Conservation (phyloP, 495 filamentous ascomycete genomes). For the Trichodelitschia bisporula region DNA sequence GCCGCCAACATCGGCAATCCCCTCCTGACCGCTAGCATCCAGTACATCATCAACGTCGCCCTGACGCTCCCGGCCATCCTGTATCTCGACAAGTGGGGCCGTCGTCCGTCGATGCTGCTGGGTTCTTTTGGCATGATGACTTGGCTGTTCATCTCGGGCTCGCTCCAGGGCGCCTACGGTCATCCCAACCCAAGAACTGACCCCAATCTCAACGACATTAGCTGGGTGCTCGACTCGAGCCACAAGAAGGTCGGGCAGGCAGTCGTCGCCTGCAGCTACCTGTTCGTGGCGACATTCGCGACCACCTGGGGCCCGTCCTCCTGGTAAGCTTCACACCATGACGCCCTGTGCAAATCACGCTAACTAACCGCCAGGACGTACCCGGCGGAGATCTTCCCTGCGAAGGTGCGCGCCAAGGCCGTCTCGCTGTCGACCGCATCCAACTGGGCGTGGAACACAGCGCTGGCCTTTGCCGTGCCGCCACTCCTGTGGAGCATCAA, state of each 20-base stretch:
- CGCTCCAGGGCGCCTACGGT: conserved; percentile 11
- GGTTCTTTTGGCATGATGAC: conserved; percentile 13
- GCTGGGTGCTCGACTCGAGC: conserved; percentile 8
- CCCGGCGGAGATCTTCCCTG: conserved; percentile 40
- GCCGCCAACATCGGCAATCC: conserved; percentile 34
- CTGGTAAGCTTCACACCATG: no score
- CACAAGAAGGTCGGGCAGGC: conserved; percentile 17
- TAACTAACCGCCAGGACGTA: no score
- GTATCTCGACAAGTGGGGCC: conserved; percentile 10
- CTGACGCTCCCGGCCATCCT: conserved; percentile 37
- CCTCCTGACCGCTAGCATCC: conserved; percentile 45
- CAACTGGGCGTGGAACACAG: conserved; percentile 31
- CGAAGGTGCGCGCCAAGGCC: conserved; percentile 39
- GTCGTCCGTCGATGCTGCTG: conserved; percentile 10
- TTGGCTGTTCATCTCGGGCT: conserved; percentile 11
- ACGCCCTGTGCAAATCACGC: no score
- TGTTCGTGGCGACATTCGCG: conserved; percentile 38
- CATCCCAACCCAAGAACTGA: conserved; percentile 4
- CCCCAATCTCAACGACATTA: conserved; percentile 5
- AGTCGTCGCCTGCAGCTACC: conserved; percentile 36
- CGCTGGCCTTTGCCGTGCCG: conserved; percentile 25
- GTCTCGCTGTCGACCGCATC: conserved; percentile 37
- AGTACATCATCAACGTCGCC: conserved; percentile 54
- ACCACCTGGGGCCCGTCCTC: conserved; percentile 32
- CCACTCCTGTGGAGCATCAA: conserved; percentile 26